Evolutionary conservation across 2,329 filamentous ascomycete genomes (phyloP).

Genomic region (Cordyceps fumosorosea): DNA sequence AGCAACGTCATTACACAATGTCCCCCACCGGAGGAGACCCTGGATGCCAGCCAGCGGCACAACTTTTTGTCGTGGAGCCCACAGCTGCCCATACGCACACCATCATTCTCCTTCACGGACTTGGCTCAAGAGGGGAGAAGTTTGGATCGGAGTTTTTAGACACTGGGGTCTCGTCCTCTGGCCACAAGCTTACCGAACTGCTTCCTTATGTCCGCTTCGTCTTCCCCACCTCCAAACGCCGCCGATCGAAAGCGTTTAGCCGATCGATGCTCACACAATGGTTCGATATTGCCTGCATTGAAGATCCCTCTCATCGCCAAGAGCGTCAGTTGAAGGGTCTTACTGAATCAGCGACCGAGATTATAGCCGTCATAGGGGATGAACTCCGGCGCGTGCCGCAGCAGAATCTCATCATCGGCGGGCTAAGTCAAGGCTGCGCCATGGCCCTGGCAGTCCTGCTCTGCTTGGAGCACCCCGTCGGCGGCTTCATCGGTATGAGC

Average conservation of each 20-base stretch:
- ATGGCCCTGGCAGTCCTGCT: constrained; percentile 37
- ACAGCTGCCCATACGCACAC: too few relatives aligned
- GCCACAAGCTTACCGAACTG: constrained; percentile 25
- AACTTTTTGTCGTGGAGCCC: too few relatives aligned
- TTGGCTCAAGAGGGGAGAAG: neutral
- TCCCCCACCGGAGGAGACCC: too few relatives aligned
- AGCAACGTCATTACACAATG: too few relatives aligned
- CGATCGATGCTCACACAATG: constrained; percentile 41
- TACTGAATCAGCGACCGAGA: constrained; percentile 30
- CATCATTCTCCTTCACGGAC: neutral
- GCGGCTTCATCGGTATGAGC: constrained; percentile 41
- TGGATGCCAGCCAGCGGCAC: too few relatives aligned
- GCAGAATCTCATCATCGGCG: constrained; percentile 40
- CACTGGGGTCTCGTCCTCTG: constrained; percentile 21
- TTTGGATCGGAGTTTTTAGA: constrained; percentile 19
- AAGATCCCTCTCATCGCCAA: constrained; percentile 32
- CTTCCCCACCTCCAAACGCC: constrained; percentile 42
- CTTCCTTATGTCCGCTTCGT: constrained; percentile 38
- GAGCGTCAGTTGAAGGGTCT: constrained; percentile 40
- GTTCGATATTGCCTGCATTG: constrained; percentile 41
- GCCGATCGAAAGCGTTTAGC: constrained; percentile 35
- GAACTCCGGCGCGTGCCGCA: constrained; percentile 26
- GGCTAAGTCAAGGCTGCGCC: constrained; percentile 49
- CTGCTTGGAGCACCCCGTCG: constrained; percentile 28
- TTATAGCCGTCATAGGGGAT: constrained; percentile 27